phyloP scores from a whole-genome alignment of 2,329 filamentous ascomycete genomes.

The Xylariales sp. region DNA sequence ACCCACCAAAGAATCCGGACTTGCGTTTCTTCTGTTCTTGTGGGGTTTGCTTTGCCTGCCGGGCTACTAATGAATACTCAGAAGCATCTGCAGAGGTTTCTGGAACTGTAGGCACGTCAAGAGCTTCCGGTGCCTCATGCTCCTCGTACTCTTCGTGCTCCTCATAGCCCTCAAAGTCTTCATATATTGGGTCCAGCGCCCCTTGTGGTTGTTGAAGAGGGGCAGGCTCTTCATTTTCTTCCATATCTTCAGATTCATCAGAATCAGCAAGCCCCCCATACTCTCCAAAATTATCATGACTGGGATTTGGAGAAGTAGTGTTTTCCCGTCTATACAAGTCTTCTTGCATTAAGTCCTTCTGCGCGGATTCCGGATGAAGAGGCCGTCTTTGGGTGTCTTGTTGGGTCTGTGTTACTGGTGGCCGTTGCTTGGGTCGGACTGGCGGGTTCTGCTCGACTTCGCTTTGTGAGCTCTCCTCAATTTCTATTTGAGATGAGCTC shows the following conservation, averaged over 20 bases:
- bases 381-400: conserved; percentile 18
- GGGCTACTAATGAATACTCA: conserved; percentile 60
- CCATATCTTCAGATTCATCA: conserved; percentile 22
- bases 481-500: conserved; percentile 50
- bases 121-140: conserved; percentile 19
- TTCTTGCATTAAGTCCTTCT: conserved; percentile 10
- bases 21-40: conserved; percentile 43
- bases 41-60: conserved; percentile 41
- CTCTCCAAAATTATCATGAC: conserved; percentile 26
- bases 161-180: background rate
- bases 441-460: conserved; percentile 40
- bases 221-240: conserved; percentile 14
- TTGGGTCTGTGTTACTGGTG: conserved; percentile 38
- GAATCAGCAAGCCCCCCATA: conserved; percentile 21
- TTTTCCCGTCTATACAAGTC: background rate
- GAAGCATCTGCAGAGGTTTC: conserved; percentile 46
- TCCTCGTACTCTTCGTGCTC: conserved; percentile 7
- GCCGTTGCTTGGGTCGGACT: conserved; percentile 28
- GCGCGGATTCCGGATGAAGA: conserved; percentile 15
- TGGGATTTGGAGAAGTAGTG: conserved; percentile 13
- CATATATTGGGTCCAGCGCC: conserved; percentile 9
- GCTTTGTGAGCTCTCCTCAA: conserved; percentile 46
- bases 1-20: conserved; percentile 49
- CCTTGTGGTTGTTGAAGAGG: conserved; percentile 16
- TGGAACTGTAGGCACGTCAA: conserved; percentile 1